Conservation (phyloP, 805 yeast genomes). For the Wickerhamomyces ciferrii region DNA sequence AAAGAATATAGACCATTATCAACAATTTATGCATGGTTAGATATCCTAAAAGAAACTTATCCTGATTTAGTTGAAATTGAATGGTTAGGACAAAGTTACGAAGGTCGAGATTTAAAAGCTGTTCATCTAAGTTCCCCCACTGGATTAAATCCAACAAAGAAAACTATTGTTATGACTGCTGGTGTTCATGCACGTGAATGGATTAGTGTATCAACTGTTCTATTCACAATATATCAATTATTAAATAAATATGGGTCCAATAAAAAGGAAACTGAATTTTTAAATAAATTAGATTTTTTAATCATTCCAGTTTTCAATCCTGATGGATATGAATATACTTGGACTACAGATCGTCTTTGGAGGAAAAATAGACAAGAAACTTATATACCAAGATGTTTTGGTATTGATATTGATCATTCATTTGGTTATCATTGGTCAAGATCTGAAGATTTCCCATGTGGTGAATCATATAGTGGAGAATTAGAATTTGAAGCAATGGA, state of each 20-base stretch:
- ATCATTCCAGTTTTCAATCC: constrained; percentile 86
- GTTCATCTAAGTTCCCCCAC: constrained; percentile 54
- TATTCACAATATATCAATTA: constrained; percentile 48
- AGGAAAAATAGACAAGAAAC: constrained; percentile 82
- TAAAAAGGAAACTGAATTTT: constrained; percentile 36
- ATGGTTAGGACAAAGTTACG: constrained; percentile 69
- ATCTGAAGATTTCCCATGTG: constrained; percentile 66
- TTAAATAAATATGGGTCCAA: constrained; percentile 38
- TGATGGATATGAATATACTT: constrained; percentile 83
- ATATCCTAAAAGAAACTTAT: constrained; percentile 50
- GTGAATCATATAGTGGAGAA: constrained; percentile 80
- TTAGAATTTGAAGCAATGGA: constrained; percentile 63
- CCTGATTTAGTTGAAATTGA: constrained; percentile 62
- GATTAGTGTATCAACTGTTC: constrained; percentile 69
- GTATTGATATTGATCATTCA: constrained; percentile 85
- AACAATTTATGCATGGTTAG: constrained; percentile 71
- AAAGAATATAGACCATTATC: constrained; percentile 61
- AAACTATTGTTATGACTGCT: constrained; percentile 71
- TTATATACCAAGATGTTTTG: constrained; percentile 59
- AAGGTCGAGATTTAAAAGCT: constrained; percentile 66
- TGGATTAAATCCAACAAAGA: constrained; percentile 37
- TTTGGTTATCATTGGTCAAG: constrained; percentile 69
- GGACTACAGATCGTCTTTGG: constrained; percentile 83
- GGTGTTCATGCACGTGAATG: constrained; percentile 92
- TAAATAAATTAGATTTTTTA: constrained; percentile 62